Conservation (phyloP, 179 eudicot species). For the Spinacia oleracea region DNA sequence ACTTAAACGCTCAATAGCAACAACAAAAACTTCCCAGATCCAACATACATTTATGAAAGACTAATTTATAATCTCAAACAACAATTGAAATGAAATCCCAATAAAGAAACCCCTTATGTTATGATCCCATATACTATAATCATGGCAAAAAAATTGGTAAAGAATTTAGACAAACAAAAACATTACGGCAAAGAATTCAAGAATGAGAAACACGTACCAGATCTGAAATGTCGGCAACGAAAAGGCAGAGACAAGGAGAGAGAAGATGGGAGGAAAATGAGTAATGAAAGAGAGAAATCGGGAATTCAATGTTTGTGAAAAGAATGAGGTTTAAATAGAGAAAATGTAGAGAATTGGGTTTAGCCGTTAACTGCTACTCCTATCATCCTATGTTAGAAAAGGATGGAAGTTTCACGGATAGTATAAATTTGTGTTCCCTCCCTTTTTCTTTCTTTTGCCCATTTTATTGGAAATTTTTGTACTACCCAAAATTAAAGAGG, state of each 20-base stretch:
- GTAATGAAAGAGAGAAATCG: no score
- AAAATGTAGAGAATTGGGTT: background rate
- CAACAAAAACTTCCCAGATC: background rate
- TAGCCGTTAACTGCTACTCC: slow-evolving; percentile 28
- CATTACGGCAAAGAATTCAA: background rate
- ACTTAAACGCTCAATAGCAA: background rate
- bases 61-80: background rate
- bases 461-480: background rate
- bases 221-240: slow-evolving; percentile 20
- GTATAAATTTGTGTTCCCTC: background rate
- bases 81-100: background rate
- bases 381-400: no score
- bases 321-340: slow-evolving; percentile 18
- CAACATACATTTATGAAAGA: background rate
- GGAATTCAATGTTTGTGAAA: background rate
- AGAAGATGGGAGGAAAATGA: slow-evolving; percentile 9
- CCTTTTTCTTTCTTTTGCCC: background rate
- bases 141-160: background rate
- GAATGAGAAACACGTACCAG: slow-evolving; percentile 24
- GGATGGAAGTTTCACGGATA: slow-evolving; percentile 21
- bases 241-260: background rate
- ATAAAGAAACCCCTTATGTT: background rate
- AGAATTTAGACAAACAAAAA: background rate
- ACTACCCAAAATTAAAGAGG: background rate
- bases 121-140: background rate